These are phyloP conservation scores for Ustilago hordei DNA, from an alignment of 1,284 basidiomycete species.

Conservation along the genomic window DNA sequence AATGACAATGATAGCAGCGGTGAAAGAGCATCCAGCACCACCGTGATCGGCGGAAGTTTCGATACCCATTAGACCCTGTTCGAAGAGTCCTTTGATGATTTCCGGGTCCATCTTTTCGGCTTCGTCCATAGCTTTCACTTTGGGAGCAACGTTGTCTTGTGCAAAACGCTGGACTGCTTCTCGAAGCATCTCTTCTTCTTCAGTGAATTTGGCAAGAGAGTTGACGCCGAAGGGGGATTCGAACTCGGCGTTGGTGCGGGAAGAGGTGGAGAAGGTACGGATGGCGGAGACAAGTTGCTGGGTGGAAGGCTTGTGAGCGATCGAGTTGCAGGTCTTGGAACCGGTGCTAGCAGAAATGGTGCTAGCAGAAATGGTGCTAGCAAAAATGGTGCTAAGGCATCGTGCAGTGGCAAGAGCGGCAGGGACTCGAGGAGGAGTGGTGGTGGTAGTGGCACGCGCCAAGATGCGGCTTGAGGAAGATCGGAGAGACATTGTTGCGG, in stretches of 20 bases:
- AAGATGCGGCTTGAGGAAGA: constrained; percentile 39
- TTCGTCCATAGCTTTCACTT: constrained; percentile 97
- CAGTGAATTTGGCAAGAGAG: constrained; percentile 65
- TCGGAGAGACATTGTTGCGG: constrained; percentile 39
- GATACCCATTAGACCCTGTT: constrained; percentile 98
- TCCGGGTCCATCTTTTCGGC: constrained; percentile 91
- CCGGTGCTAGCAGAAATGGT: constrained; percentile 3
- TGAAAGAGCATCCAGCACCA: constrained; percentile 92
- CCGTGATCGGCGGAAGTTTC: constrained; percentile 87
- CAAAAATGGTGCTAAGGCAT: constrained; percentile 3
- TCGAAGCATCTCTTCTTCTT: constrained; percentile 69
- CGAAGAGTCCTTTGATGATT: constrained; percentile 89
- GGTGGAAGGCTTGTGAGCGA: constrained; percentile 26
- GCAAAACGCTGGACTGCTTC: constrained; percentile 75
- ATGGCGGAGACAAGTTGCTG: constrained; percentile 32
- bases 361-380: background rate
- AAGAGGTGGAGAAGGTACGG: constrained; percentile 51
- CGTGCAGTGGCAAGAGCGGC: constrained; percentile 29
- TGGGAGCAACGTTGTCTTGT: constrained; percentile 86
- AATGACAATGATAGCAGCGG: constrained; percentile 93
- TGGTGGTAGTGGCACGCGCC: constrained; percentile 20
- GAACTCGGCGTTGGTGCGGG: constrained; percentile 47
- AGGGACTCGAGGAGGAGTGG: constrained; percentile 11
- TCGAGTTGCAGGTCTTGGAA: constrained; percentile 8
- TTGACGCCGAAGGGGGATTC: constrained; percentile 67